Evolutionary conservation across 1,139 yeast species (phyloP).

Genomic region (Pichia sp.): DNA sequence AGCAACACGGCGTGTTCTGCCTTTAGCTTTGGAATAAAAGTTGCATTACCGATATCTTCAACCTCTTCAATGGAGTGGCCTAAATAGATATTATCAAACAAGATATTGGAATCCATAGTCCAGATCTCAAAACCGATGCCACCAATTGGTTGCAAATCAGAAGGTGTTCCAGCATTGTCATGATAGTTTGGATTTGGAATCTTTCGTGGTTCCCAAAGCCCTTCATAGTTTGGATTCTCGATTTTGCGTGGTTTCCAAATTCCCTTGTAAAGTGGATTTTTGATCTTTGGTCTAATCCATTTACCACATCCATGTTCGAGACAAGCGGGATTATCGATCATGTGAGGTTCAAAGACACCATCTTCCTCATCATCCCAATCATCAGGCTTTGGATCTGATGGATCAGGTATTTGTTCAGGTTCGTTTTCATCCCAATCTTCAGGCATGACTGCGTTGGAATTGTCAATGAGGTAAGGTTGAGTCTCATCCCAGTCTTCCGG

Average conservation of each 20-base stretch:
- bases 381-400: constrained; percentile 56
- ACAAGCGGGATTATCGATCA: constrained; percentile 69
- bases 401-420: constrained; percentile 54
- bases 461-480: constrained; percentile 52
- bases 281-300: constrained; percentile 58
- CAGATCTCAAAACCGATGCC: constrained; percentile 87
- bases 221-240: constrained; percentile 69
- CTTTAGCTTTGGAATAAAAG: constrained; percentile 56
- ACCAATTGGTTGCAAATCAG: constrained; percentile 61
- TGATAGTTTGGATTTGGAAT: constrained; percentile 65
- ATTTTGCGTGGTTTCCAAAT: constrained; percentile 67
- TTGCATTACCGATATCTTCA: constrained; percentile 69
- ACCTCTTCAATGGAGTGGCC: constrained; percentile 84
- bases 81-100: constrained; percentile 78
- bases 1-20: constrained; percentile 44
- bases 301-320: constrained; percentile 66
- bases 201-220: constrained; percentile 64
- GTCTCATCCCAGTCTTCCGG: constrained; percentile 82
- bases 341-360: constrained; percentile 74
- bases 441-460: constrained; percentile 63
- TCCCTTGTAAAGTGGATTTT: constrained; percentile 68
- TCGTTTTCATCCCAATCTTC: constrained; percentile 70
- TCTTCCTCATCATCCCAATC: constrained; percentile 88
- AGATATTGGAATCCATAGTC: constrained; percentile 70
- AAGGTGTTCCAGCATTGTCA: constrained; percentile 48